Evolutionary conservation across 2,329 filamentous ascomycete genomes (phyloP), one percentile per base, ranked within the genome.

Genomic region (Xylariaceae sp.): DNA sequence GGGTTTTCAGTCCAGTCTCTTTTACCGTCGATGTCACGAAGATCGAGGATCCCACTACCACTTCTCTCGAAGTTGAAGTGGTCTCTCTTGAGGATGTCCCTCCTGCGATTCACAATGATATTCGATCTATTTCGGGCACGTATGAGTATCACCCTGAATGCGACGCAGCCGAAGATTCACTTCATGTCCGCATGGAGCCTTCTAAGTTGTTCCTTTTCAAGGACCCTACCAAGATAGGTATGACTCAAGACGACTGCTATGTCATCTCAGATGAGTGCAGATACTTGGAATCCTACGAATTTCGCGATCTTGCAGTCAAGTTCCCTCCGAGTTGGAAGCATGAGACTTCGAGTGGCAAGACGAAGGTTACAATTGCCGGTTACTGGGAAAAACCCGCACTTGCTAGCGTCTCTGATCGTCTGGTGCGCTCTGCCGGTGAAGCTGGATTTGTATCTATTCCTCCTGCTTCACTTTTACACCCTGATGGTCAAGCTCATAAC

Each of bases 271-370:
- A 61, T 11, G 65, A 69, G 2, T 63, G 65, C 10, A 65, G 68
- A 11, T 62, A 66, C n/a, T 49, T 74, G 2, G 71, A 73, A 23
- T 13, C 51, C 2, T 66, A 73, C 23, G 74, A 76, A 55, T 67
- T 72, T 55, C 67, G 72, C 8, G 72, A 74, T 51, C 58, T 67
- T 3, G n/a, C 68, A 10, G 11, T 70, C 44, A 62, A 48, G 51
- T 69, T 69, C 18, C 9, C 41, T 0, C 60, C 60, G 6, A 2
- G 9, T 1, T 65, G 63, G 63, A 60, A 10, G 8, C 17, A 5
- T 30, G 2, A 35, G n/a, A 2, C 4, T 44, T 17, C 34, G 18
- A 18, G 44, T 37, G 13, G 49, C 23, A 30, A 30, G 23, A 30
- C 23, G 23, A 30, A 18, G 18, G 54, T 17, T 6, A 52, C 51